Conservation (phyloP, 768 basidiomycete species). For the Podaxis sp. region DNA sequence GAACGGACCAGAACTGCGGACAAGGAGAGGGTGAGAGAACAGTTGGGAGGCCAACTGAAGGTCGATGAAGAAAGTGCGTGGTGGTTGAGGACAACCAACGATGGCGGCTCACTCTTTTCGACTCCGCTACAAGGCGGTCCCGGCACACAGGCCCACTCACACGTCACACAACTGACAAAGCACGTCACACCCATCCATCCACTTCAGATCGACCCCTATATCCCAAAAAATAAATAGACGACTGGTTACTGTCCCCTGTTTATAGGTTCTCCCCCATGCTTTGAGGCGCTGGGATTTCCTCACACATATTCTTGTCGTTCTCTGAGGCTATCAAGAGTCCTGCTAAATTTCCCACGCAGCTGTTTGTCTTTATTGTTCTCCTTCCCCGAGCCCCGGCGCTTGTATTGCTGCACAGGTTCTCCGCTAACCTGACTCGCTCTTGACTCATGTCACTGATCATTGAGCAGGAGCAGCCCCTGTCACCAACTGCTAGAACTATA, state of each 20-base stretch:
- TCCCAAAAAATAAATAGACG: background rate
- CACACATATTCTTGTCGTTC: background rate
- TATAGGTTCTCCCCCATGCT: background rate
- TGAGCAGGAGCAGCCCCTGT: background rate
- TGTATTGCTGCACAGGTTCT: background rate
- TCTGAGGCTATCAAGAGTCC: background rate
- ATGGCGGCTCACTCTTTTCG: slow-evolving; percentile 35
- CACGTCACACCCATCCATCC: background rate
- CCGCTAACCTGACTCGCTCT: slow-evolving; percentile 8
- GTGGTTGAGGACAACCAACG: slow-evolving; percentile 50
- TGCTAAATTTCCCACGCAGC: background rate
- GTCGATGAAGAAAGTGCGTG: slow-evolving; percentile 34
- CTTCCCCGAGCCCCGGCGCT: slow-evolving; percentile 13
- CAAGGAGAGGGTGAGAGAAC: slow-evolving; percentile 24
- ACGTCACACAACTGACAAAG: slow-evolving; percentile 12
- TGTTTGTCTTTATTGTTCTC: slow-evolving; percentile 13
- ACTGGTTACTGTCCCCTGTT: background rate
- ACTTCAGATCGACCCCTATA: background rate
- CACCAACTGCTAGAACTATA: background rate
- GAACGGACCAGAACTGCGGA: slow-evolving; percentile 23
- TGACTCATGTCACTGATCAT: slow-evolving; percentile 1
- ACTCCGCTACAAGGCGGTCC: slow-evolving; percentile 47
- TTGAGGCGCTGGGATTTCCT: background rate
- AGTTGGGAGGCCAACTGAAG: slow-evolving; percentile 27
- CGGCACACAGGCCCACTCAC: slow-evolving; percentile 17